phyloP scores from a whole-genome alignment of 2,329 filamentous ascomycete genomes.

The Nothophaeocryptopus gaeumannii region DNA sequence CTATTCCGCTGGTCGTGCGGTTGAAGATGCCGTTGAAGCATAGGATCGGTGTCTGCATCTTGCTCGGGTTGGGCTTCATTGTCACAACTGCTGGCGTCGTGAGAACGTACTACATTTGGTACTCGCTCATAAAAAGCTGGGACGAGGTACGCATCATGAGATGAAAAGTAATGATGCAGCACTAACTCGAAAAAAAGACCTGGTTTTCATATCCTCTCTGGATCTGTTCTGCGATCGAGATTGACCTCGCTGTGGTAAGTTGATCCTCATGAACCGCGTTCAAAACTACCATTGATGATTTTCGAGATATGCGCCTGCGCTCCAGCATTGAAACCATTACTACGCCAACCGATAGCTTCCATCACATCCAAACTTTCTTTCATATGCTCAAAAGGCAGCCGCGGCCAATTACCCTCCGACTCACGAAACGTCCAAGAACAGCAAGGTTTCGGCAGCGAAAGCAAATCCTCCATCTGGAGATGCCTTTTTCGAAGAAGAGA shows the following conservation, averaged over 20 bases:
- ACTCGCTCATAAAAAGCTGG: constrained; percentile 40
- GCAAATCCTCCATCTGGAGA: constrained; percentile 11
- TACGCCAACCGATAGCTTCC: constrained; percentile 25
- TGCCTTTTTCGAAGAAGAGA: constrained; percentile 11
- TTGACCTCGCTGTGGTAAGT: constrained; percentile 47
- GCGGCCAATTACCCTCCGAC: constrained; percentile 1
- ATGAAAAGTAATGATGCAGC: background rate
- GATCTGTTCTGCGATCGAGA: constrained; percentile 48
- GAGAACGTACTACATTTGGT: constrained; percentile 46
- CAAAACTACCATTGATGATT: constrained; percentile 2
- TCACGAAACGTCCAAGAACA: constrained; percentile 2
- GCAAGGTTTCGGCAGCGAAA: background rate
- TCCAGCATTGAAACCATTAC: constrained; percentile 36
- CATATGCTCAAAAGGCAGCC: constrained; percentile 17
- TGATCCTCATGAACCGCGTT: background rate
- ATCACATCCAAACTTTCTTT: constrained; percentile 26
- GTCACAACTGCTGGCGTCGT: constrained; percentile 44
- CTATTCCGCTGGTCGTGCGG: constrained; percentile 44
- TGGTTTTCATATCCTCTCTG: constrained; percentile 48
- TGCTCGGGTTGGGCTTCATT: constrained; percentile 43
- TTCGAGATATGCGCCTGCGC: constrained; percentile 39
- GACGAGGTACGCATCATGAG: constrained; percentile 34
- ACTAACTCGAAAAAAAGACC: too few relatives aligned
- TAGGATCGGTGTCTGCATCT: constrained; percentile 38
- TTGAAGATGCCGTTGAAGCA: constrained; percentile 44